A percentile compares a stretch with the other conserved stretches of the same genome.
These are phyloP conservation scores for Aspergillus felis DNA, from an alignment of 2,329 filamentous ascomycete species.

Conservation along the genomic window DNA sequence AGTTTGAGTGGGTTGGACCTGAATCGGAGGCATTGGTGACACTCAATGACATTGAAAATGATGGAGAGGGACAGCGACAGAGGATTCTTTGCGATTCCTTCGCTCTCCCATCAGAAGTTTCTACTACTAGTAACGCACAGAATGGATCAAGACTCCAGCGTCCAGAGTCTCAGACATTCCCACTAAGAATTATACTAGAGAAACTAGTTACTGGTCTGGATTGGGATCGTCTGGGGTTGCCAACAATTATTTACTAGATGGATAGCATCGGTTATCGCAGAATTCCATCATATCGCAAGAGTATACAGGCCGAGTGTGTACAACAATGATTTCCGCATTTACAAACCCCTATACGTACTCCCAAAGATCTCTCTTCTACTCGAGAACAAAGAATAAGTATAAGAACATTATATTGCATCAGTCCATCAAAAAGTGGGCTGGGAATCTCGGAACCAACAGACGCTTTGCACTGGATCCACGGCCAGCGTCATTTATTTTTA, in stretches of 20 bases:
- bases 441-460: constrained; percentile 19
- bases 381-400: background rate
- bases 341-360: background rate
- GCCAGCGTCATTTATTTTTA: constrained; percentile 3
- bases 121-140: too few relatives aligned
- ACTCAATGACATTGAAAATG: too few relatives aligned
- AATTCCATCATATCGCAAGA: background rate
- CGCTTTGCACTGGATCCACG: constrained; percentile 11
- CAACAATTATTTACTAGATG: background rate
- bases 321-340: background rate
- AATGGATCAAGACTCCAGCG: background rate
- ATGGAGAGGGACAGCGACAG: background rate
- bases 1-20: background rate
- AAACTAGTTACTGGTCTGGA: constrained; percentile 8
- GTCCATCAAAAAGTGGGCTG: background rate
- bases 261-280: too few relatives aligned
- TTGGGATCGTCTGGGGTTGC: constrained; percentile 18
- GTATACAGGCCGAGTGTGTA: background rate
- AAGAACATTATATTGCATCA: background rate
- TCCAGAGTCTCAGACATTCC: background rate
- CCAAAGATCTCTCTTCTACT: background rate
- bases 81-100: background rate
- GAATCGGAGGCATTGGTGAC: background rate
- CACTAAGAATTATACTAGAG: background rate
- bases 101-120: background rate